phyloP scores from a whole-genome alignment of 305 asterid species.

The Fraxinus sp. region DNA sequence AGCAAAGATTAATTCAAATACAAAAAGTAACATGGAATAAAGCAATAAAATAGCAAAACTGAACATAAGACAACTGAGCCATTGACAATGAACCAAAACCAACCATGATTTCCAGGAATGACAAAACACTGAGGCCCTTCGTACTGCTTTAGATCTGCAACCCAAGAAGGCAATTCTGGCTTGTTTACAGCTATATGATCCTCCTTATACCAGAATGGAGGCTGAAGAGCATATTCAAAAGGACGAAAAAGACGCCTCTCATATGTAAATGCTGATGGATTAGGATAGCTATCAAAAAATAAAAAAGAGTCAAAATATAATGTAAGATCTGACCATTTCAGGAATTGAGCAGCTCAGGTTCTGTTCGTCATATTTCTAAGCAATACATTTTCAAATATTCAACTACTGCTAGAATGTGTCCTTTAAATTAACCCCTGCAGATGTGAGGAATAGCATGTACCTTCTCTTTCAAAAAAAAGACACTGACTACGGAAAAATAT shows the following conservation, averaged over 20 bases:
- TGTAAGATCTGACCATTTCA: not conserved
- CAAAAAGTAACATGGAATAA: not conserved
- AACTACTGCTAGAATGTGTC: not conserved
- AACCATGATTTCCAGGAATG: conserved; percentile 99
- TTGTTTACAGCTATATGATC: conserved; percentile 84
- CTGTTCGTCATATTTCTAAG: not conserved
- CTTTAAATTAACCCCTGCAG: not conserved
- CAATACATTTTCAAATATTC: not conserved
- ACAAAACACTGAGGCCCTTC: conserved; percentile 92
- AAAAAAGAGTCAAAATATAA: conserved; percentile 10
- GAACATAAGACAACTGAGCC: conserved; percentile 3
- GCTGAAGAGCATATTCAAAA: conserved; percentile 95
- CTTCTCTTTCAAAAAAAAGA: not conserved
- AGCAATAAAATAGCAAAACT: not conserved
- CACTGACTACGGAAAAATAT: not conserved
- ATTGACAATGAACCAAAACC: conserved; percentile 28
- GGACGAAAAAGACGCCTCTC: conserved; percentile 92
- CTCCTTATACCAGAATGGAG: conserved; percentile 83
- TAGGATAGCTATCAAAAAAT: conserved; percentile 69
- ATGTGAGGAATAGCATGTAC: not conserved
- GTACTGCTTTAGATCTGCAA: conserved; percentile 63
- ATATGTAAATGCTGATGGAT: conserved; percentile 87
- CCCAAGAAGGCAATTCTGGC: conserved; percentile 83
- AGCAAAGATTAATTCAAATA: conserved; percentile 7
- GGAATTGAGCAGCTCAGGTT: conserved; percentile 6